Base-by-base conservation (phyloP, 2,329 filamentous ascomycete genomes). In the Colletotrichum gigasporum region DNA sequence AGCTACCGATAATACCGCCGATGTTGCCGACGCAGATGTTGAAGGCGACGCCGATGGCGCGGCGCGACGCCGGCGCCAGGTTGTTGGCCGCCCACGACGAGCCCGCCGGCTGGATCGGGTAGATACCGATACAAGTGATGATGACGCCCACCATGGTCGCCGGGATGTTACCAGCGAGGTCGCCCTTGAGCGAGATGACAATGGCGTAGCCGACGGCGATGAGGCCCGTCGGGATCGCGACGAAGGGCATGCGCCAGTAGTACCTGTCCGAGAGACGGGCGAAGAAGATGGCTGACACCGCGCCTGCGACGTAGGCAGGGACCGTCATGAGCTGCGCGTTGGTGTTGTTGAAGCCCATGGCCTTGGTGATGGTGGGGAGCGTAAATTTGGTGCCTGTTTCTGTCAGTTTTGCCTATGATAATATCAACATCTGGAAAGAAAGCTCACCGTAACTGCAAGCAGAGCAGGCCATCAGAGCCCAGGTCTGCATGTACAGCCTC, bases 81-180 rank as follows among this genome's bases (percentile, higher is more conserved):
- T 93, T 93, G 74, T 92, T 92, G 28, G 84, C 84, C 0, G 83
- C 79, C 90, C 91, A 93, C 1, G 87, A 84, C 35, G 91, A 87
- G 0, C 87, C 91, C 3, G 74, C 68, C 1, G 90, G 75, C 59
- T 91, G 87, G 47, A 84, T 86, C 0, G 90, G 90, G 69, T 92
- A 92, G 57, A 92, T 91, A 0, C 90, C 90, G 61, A 91, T 79
- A 0, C 89, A 89, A 0, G 86, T 89, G 0, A 93, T 79, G 71
- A 92, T 91, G 0, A 85, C 86, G 1, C 87, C 90, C 0, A 88
- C 87, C 71, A 93, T 93, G 55, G 88, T 85, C 1, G 89, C 82
- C 1, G 82, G 80, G 0, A 88, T 77, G 1, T 79, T 69, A 2
- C 57, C 57, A 0, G 48, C 42, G 3, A 75, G 74, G 2, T 81